Percentiles rank a stretch among this genome's conserved stretches.
Evolutionary conservation across 148 eudicot genomes (phyloP).

Genomic region (Suaeda aralocaspica): DNA sequence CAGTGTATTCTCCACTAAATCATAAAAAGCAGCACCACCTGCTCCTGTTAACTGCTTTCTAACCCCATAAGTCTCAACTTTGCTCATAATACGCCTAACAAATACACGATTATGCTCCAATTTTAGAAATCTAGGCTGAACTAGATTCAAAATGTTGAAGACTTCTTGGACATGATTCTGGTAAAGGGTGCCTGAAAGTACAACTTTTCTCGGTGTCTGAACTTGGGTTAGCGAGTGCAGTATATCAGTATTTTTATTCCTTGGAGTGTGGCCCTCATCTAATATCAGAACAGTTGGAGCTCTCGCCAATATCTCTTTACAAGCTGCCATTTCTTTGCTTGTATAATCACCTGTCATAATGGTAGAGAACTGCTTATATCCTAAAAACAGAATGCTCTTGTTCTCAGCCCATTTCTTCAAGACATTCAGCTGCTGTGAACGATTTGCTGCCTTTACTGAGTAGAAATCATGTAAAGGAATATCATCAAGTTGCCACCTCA

Average conservation of each 20-base stretch:
- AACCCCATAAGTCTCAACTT: slow-evolving; percentile 31
- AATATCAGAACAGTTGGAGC: slow-evolving; percentile 59
- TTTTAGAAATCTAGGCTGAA: slow-evolving; percentile 67
- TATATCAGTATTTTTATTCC: slow-evolving; percentile 68
- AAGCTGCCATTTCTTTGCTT: slow-evolving; percentile 34
- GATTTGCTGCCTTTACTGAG: slow-evolving; percentile 59
- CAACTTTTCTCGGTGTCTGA: slow-evolving; percentile 69
- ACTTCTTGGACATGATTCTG: slow-evolving; percentile 85
- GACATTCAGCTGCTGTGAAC: slow-evolving; percentile 66
- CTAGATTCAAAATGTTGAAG: slow-evolving; percentile 72
- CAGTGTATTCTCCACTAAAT: slow-evolving; percentile 57
- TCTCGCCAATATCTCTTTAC: slow-evolving; percentile 52
- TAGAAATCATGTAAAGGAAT: slow-evolving; percentile 64
- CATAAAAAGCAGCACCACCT: slow-evolving; percentile 53
- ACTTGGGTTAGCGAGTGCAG: slow-evolving; percentile 57
- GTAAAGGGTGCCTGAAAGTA: slow-evolving; percentile 81
- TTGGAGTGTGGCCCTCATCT: slow-evolving; percentile 88
- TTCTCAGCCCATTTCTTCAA: slow-evolving; percentile 59
- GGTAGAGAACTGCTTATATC: slow-evolving; percentile 66
- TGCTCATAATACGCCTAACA: slow-evolving; percentile 49
- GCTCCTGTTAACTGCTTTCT: slow-evolving; percentile 35
- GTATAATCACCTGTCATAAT: slow-evolving; percentile 46
- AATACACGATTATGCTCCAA: slow-evolving; percentile 42
- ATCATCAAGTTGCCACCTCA: slow-evolving; percentile 74
- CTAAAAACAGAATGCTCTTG: slow-evolving; percentile 62